phyloP scores from a whole-genome alignment of 306 rosid genomes.

The cucumber (Cucumis sativus) region Cucumber_9930_V3 NC_026660.2:27688501-27689000 shows the following conservation, averaged over 20 bases:
- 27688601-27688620: slow-evolving; percentile 44
- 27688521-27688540: slow-evolving; percentile 45
- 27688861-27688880: slow-evolving; percentile 40
- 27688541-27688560: slow-evolving; percentile 66
- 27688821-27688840: slow-evolving; percentile 42
- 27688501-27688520: slow-evolving; percentile 71
- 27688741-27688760: slow-evolving; percentile 31
- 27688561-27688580: slow-evolving; percentile 76
- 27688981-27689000: slow-evolving; percentile 53
- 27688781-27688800: slow-evolving; percentile 60
- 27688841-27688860: slow-evolving; percentile 63
- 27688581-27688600: slow-evolving; percentile 37
- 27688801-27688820: slow-evolving; percentile 53
- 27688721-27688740: slow-evolving; percentile 53
- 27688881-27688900: slow-evolving; percentile 52
- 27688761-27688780: slow-evolving; percentile 48
- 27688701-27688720: slow-evolving; percentile 61
- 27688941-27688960: slow-evolving; percentile 52
- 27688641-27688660: slow-evolving; percentile 44
- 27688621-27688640: slow-evolving; percentile 62
- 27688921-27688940: slow-evolving; percentile 60
- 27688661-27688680: slow-evolving; percentile 70
- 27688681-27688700: slow-evolving; percentile 30
- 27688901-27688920: slow-evolving; percentile 38
- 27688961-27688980: slow-evolving; percentile 44